Base-by-base conservation (phyloP, 164 flowering plant species). In the Chimonanthus praecox region DNA sequence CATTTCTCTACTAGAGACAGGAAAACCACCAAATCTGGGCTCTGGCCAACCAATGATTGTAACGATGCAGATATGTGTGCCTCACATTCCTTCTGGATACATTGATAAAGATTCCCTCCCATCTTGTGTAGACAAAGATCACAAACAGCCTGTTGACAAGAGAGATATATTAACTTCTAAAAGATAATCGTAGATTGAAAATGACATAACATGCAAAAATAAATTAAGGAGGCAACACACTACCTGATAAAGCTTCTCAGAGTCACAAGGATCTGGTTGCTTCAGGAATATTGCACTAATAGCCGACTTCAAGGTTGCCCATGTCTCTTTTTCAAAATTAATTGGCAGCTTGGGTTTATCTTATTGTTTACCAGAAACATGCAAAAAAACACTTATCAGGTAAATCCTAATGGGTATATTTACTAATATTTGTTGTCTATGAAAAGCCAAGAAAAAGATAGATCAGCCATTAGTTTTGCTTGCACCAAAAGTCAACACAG, bases 301-400 rank as follows among this genome's bases (percentile, higher is more conserved):
- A 60, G 99, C 99, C 15, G 95, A 87, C 83, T 96, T 91, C 81
- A 96, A 82, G 64, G 78, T 88, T 80, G 87, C 88, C 99, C 98
- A 96, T 67, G 98, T 96, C 78, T 82, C 90, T 87, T 92, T 97
- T 78, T 93, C 99, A 81, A 96, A 96, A 84, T 94, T 92, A 64
- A 85, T 64, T 2, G 99, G 98, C 64, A 92, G 71, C 58, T 85
- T 89, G 6, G 99, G 98, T 82, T 96, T 94, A 72, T 82, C 98
- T 96, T 73, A 75, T 84, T 50, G 74, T 10, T 33, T 54, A 13
- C 72, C 58, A 78, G 75, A 73, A 73, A 73, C 5, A 45, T 62
- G 16, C 46, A 43, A 43, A 69, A 5, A 69, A 69, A 69, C 0
- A 18, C 10, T 18, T 21, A 63, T 18, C 7, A n/a, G 13, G 66